phyloP scores from a whole-genome alignment of 2,329 filamentous ascomycete species.

The Trichocomaceae sp. region DNA sequence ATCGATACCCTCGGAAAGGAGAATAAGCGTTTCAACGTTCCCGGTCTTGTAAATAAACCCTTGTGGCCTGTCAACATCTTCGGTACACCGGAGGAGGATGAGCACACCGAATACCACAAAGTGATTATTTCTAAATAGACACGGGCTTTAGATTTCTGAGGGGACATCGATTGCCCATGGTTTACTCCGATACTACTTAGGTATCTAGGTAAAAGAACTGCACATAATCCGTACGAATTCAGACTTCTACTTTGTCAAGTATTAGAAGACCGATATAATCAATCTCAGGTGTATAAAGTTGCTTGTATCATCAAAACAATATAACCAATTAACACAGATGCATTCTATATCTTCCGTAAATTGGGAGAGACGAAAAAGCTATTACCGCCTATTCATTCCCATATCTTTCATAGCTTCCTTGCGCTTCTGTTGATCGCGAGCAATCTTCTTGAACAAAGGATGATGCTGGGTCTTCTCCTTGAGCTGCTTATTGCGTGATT shows the following conservation, averaged over 20 bases:
- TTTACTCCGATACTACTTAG: neutral
- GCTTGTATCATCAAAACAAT: neutral
- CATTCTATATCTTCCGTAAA: neutral
- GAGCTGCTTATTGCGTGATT: slow-evolving; percentile 60
- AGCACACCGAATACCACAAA: slow-evolving; percentile 39
- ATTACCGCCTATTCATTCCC: slow-evolving; percentile 7
- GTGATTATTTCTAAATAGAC: slow-evolving; percentile 24
- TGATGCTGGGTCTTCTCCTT: slow-evolving; percentile 56
- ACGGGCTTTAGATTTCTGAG: neutral
- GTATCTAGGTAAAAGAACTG: neutral
- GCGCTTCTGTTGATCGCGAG: slow-evolving; percentile 54
- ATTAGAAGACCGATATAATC: neutral
- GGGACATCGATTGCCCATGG: neutral
- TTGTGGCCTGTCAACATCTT: slow-evolving; percentile 55
- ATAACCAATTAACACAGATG: neutral
- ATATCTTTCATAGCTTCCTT: slow-evolving; percentile 40
- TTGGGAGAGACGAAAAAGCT: neutral
- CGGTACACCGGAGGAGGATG: slow-evolving; percentile 48
- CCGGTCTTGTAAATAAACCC: slow-evolving; percentile 38
- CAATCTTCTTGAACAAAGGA: slow-evolving; percentile 60
- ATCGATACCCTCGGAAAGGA: slow-evolving; percentile 28
- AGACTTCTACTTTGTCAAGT: neutral
- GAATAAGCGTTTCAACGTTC: slow-evolving; percentile 32
- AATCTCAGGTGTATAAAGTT: neutral
- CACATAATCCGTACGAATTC: neutral